phyloP scores from a whole-genome alignment of 148 eudicot genomes.

The Rhododendron griersonianum region DNA sequence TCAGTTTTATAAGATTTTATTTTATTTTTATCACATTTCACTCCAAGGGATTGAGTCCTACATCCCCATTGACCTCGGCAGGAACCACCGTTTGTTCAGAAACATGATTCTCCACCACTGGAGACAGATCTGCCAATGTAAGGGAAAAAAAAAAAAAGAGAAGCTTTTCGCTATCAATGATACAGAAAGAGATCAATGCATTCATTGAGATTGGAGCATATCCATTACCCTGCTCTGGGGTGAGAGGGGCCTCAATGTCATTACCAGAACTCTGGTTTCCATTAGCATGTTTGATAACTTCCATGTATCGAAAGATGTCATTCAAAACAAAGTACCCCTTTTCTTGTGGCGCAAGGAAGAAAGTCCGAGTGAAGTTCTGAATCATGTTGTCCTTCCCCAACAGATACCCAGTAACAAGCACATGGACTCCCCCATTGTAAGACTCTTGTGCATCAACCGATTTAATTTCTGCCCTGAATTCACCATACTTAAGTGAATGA shows the following conservation, averaged over 20 bases:
- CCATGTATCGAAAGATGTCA: constrained; percentile 71
- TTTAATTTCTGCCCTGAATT: constrained; percentile 56
- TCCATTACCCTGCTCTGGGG: constrained; percentile 46
- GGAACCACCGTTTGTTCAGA: constrained; percentile 25
- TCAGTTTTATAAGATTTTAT: background rate
- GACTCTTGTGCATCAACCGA: constrained; percentile 91
- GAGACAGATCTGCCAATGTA: constrained; percentile 23
- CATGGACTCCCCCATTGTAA: constrained; percentile 59
- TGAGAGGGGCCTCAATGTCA: constrained; percentile 30
- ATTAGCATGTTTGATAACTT: constrained; percentile 22
- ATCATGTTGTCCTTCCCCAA: constrained; percentile 40
- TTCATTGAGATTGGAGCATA: constrained; percentile 1
- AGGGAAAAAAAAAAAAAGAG: constrained; percentile 1
- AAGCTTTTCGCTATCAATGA: constrained; percentile 4
- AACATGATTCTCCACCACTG: constrained; percentile 44
- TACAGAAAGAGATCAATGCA: background rate
- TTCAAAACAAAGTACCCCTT: constrained; percentile 80
- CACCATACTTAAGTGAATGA: constrained; percentile 51
- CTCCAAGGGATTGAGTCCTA: constrained; percentile 36
- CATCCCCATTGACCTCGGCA: constrained; percentile 37
- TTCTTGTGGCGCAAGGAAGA: constrained; percentile 92
- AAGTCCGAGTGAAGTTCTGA: constrained; percentile 34
- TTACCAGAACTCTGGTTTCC: constrained; percentile 19
- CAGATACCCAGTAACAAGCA: constrained; percentile 73
- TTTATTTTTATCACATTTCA: background rate